phyloP scores from a whole-genome alignment of 768 basidiomycete genomes.

The Omphalotus guepiniiformis region DNA sequence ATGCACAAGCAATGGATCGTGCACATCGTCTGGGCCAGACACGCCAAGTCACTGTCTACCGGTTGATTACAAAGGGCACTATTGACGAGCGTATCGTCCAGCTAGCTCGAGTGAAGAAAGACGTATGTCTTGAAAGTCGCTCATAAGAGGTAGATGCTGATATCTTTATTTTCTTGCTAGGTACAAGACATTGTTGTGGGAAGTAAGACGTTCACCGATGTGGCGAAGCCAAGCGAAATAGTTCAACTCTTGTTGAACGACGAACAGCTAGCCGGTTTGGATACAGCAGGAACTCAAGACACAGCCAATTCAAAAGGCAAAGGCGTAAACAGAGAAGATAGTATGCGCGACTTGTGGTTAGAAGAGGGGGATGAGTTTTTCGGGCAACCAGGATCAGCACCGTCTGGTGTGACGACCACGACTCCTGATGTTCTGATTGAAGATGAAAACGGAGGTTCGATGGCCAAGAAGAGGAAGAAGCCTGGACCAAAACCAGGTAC shows the following conservation, averaged over 20 bases:
- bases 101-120: slow-evolving; percentile 95
- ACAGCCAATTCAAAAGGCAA: slow-evolving; percentile 31
- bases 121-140: slow-evolving; percentile 53
- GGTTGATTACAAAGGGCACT: slow-evolving; percentile 88
- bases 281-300: slow-evolving; percentile 37
- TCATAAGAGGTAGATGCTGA: not conserved
- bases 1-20: slow-evolving; percentile 98
- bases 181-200: slow-evolving; percentile 99
- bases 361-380: slow-evolving; percentile 89
- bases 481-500: slow-evolving; percentile 22
- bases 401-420: slow-evolving; percentile 15
- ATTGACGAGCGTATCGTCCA: slow-evolving; percentile 98
- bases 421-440: slow-evolving; percentile 27
- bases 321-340: slow-evolving; percentile 28
- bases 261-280: slow-evolving; percentile 79
- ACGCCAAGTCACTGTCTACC: slow-evolving; percentile 94
- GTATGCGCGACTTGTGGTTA: slow-evolving; percentile 70
- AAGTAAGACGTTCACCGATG: slow-evolving; percentile 91
- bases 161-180: slow-evolving; percentile 32
- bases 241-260: slow-evolving; percentile 93
- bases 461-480: slow-evolving; percentile 6
- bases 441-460: slow-evolving; percentile 31
- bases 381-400: slow-evolving; percentile 46
- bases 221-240: slow-evolving; percentile 93
- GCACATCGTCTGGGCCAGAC: slow-evolving; percentile 97